Percentiles rank a stretch among this genome's conserved stretches.
These are phyloP conservation scores for Solanum chaucha DNA, from an alignment of 257 asterid genomes.

Conservation along the genomic window DNA sequence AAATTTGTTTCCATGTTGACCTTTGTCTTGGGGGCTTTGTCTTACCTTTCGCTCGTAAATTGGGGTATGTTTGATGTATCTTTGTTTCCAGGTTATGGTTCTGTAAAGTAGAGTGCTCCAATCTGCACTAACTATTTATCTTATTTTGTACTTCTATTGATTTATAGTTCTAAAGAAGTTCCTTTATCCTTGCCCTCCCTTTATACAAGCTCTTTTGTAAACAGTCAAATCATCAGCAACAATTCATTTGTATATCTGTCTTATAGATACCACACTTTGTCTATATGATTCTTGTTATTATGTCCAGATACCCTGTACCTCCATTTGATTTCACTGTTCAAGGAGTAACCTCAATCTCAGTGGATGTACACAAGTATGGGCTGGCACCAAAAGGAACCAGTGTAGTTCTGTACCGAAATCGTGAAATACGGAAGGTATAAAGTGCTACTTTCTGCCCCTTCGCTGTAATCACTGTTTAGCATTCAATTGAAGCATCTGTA, in stretches of 20 bases:
- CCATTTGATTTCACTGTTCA: constrained; percentile 84
- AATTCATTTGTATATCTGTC: neutral
- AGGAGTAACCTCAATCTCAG: constrained; percentile 95
- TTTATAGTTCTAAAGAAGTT: neutral
- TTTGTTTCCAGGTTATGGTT: neutral
- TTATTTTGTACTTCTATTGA: neutral
- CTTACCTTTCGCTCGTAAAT: constrained; percentile 93
- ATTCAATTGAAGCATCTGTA: neutral
- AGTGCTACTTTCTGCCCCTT: neutral
- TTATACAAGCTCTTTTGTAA: neutral
- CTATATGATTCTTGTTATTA: neutral
- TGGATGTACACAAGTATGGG: constrained; percentile 97
- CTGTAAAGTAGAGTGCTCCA: neutral
- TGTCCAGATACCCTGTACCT: constrained; percentile 77
- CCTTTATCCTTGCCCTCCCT: neutral
- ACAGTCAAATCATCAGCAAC: neutral
- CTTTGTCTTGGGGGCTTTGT: constrained; percentile 99
- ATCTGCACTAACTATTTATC: neutral
- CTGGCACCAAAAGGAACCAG: constrained; percentile 99
- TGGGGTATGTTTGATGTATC: constrained; percentile 52
- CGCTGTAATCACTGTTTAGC: neutral
- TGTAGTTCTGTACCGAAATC: constrained; percentile 79
- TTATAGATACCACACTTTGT: neutral
- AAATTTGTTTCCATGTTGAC: constrained; percentile 90
- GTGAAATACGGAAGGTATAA: constrained; percentile 74